Evolutionary conservation across 208 protist genomes (phyloP).

Genomic region (Leishmania gerbilli): DNA sequence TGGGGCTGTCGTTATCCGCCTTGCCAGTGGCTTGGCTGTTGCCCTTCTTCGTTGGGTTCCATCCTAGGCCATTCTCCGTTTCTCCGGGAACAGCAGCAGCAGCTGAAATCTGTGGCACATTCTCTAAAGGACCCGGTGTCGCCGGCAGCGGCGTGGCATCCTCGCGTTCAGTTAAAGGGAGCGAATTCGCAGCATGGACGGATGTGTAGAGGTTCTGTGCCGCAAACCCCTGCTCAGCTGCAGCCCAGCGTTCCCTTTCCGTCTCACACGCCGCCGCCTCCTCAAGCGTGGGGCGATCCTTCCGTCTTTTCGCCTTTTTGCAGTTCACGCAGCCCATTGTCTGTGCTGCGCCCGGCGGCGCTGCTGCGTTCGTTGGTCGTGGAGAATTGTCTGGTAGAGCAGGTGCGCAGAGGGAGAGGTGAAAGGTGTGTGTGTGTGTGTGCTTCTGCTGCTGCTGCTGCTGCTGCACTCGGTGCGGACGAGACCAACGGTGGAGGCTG

Average conservation of each 20-base stretch:
- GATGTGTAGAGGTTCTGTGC: neutral
- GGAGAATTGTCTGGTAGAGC: neutral
- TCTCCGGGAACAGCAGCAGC: neutral
- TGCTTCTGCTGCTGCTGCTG: neutral
- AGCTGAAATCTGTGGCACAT: neutral
- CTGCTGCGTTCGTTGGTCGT: neutral
- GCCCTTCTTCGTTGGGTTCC: neutral
- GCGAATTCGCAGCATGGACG: neutral
- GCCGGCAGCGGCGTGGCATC: neutral
- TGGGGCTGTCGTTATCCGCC: neutral
- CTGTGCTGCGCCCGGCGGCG: neutral
- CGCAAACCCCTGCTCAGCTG: neutral
- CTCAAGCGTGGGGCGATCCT: slow-evolving; percentile 6
- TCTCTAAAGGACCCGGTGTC: too few relatives aligned
- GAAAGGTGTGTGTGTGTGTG: neutral
- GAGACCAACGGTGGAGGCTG: neutral
- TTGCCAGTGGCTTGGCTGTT: neutral
- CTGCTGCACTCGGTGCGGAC: neutral
- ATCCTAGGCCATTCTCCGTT: neutral
- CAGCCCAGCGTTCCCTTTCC: slow-evolving; percentile 10
- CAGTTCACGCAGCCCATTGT: slow-evolving; percentile 25
- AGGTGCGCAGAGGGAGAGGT: neutral
- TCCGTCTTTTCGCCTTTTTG: slow-evolving; percentile 10
- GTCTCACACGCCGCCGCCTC: slow-evolving; percentile 16
- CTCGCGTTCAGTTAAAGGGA: neutral